These are phyloP conservation scores for Trifolium pratense DNA, from an alignment of 306 rosid genomes.

Conservation along the genomic window DNA sequence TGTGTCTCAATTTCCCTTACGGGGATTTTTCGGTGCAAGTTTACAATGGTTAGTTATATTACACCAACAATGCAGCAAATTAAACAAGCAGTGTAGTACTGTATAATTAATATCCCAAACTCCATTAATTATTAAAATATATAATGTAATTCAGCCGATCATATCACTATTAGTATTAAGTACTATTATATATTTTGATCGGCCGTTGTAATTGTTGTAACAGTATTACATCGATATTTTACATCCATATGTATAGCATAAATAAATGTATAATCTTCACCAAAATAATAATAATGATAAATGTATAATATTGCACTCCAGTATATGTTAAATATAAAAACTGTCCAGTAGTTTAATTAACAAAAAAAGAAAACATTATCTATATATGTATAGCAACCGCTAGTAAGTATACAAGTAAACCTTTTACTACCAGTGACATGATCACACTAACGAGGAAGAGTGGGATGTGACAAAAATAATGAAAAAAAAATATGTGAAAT, in stretches of 20 bases:
- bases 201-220: background rate
- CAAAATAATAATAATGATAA: too few species aligned
- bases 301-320: background rate
- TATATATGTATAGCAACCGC: slow-evolving; percentile 2
- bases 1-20: too few species aligned
- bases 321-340: background rate
- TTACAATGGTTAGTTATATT: background rate
- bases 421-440: slow-evolving; percentile 15
- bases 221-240: background rate
- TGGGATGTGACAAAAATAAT: background rate
- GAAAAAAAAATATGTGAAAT: slow-evolving; percentile 6
- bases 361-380: background rate
- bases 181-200: background rate
- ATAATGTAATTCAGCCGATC: background rate
- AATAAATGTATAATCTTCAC: too few species aligned
- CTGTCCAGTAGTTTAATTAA: background rate
- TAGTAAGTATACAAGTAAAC: slow-evolving; percentile 18
- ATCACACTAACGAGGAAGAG: background rate
- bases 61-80: background rate
- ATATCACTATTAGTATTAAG: too few species aligned
- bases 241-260: too few species aligned
- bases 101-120: background rate
- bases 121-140: slow-evolving; percentile 1
- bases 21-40: background rate
- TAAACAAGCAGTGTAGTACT: too few species aligned